A percentile compares a stretch with the other conserved stretches of the same genome.
These are phyloP conservation scores for Hymenoscyphus fructigenus DNA, from an alignment of 2,329 filamentous ascomycete species.

Conservation along the genomic window DNA sequence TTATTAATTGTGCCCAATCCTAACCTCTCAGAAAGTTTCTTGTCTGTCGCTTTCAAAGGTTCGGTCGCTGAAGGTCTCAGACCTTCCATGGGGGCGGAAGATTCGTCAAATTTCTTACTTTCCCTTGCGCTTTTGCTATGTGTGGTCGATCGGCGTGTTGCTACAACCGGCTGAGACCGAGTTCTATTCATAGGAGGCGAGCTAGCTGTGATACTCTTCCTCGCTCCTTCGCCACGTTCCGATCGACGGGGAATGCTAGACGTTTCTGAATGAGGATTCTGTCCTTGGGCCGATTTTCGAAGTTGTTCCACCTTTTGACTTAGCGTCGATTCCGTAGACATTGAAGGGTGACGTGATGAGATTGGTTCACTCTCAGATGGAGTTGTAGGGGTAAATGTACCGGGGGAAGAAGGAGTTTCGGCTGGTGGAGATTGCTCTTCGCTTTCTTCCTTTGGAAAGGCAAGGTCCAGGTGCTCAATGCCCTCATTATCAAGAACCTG, in stretches of 20 bases:
- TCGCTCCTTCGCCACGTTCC: conserved; percentile 29
- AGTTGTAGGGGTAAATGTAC: conserved; percentile 12
- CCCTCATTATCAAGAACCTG: conserved; percentile 49
- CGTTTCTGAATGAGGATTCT: conserved; percentile 24
- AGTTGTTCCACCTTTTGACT: conserved; percentile 35
- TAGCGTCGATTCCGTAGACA: conserved; percentile 27
- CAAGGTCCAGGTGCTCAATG: conserved; percentile 61
- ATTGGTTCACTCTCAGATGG: conserved; percentile 7
- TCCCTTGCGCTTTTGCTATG: conserved; percentile 26
- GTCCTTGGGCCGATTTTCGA: conserved; percentile 24
- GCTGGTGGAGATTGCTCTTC: conserved; percentile 11
- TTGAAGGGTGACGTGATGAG: conserved; percentile 9
- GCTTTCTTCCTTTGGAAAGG: conserved; percentile 38
- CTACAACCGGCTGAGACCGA: conserved; percentile 36
- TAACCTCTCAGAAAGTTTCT: conserved; percentile 73
- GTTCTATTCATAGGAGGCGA: conserved; percentile 37
- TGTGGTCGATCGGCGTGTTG: conserved; percentile 32
- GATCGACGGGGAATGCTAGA: conserved; percentile 36
- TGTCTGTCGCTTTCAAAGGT: conserved; percentile 47
- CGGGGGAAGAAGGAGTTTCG: conserved; percentile 17
- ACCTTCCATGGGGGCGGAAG: conserved; percentile 24
- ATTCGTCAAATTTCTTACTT: conserved; percentile 25
- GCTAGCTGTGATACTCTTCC: conserved; percentile 23
- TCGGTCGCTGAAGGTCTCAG: conserved; percentile 31
- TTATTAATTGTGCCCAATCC: conserved; percentile 65